Evolutionary conservation across 2,329 filamentous ascomycete genomes (phyloP).

Genomic region (Onygenales sp.): DNA sequence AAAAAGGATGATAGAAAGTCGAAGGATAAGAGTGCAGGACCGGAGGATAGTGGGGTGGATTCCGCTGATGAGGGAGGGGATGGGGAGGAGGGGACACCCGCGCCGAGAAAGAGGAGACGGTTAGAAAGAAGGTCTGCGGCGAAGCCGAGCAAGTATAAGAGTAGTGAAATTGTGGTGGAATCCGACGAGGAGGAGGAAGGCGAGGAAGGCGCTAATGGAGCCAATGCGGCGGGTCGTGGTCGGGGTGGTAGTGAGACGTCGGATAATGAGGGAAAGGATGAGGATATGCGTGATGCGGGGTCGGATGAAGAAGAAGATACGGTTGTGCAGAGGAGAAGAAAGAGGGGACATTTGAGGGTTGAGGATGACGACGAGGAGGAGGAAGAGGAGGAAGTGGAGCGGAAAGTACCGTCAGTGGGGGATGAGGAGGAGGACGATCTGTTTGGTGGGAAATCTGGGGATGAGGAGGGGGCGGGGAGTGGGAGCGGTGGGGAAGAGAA

Average conservation of each 20-base stretch:
- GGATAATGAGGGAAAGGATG: constrained; percentile 17
- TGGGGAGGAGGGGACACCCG: constrained; percentile 17
- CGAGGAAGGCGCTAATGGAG: constrained; percentile 24
- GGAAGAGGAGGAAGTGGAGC: constrained; percentile 34
- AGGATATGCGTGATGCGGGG: constrained; percentile 19
- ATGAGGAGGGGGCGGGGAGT: constrained; percentile 15
- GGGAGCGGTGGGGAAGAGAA: constrained; percentile 18
- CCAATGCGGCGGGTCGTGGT: background rate
- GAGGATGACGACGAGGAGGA: constrained; percentile 35
- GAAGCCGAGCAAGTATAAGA: constrained; percentile 64
- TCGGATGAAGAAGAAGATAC: constrained; percentile 27
- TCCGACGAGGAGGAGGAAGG: constrained; percentile 51
- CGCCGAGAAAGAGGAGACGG: constrained; percentile 50
- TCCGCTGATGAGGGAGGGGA: constrained; percentile 11
- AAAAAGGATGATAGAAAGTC: constrained; percentile 51
- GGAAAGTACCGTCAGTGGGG: constrained; percentile 20
- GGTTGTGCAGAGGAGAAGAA: constrained; percentile 23
- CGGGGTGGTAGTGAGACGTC: background rate
- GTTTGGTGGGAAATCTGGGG: constrained; percentile 24
- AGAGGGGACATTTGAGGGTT: constrained; percentile 24
- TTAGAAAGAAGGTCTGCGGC: constrained; percentile 43
- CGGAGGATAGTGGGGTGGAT: constrained; percentile 11
- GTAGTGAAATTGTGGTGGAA: constrained; percentile 71
- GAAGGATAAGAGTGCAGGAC: constrained; percentile 26
- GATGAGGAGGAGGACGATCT: constrained; percentile 27